Evolutionary conservation across 139 green algal species (phyloP), one percentile per base, ranked within the genome.

Genomic region (Chlorella vulgaris): DNA sequence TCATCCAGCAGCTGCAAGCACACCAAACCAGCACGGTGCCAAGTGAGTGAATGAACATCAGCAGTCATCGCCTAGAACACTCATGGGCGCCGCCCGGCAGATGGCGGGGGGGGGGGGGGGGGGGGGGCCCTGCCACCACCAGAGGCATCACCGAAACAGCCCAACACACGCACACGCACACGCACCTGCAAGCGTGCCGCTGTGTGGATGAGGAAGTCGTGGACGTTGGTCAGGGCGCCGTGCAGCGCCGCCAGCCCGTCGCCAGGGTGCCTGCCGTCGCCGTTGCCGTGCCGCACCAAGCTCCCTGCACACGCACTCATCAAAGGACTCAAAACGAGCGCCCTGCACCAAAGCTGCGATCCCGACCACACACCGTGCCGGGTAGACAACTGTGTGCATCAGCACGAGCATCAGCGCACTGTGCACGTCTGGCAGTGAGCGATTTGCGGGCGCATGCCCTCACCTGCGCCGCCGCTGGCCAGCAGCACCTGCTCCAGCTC

Each of bases 401-500:
- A n/a, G n/a, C n/a, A n/a, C n/a, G n/a, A n/a, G n/a, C n/a, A n/a
- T n/a, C n/a, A n/a, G n/a, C n/a, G n/a, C n/a, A n/a, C n/a, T n/a
- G n/a, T n/a, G n/a, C n/a, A n/a, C n/a, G n/a, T n/a, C n/a, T n/a
- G n/a, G n/a, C n/a, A n/a, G n/a, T n/a, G n/a, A n/a, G n/a, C n/a
- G n/a, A n/a, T n/a, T n/a, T n/a, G n/a, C n/a, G n/a, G n/a, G n/a
- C n/a, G n/a, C n/a, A n/a, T n/a, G n/a, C n/a, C 26, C 70, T 26
- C 28, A 68, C 73, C 73, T 39, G 73, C 36, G 2, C 21, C 53
- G 7, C 53, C 35, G 21, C 26, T 21, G 19, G 28, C 73, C 53
- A 51, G 1, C 68, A 90, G 63, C 39, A 80, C 47, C 24, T 35
- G 28, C 74, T 90, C 86, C 69, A 90, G 71, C 75, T 90, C 84